Evolutionary conservation across 345 rosid genomes (phyloP).

Genomic region (Aquilaria yunnanensis): DNA sequence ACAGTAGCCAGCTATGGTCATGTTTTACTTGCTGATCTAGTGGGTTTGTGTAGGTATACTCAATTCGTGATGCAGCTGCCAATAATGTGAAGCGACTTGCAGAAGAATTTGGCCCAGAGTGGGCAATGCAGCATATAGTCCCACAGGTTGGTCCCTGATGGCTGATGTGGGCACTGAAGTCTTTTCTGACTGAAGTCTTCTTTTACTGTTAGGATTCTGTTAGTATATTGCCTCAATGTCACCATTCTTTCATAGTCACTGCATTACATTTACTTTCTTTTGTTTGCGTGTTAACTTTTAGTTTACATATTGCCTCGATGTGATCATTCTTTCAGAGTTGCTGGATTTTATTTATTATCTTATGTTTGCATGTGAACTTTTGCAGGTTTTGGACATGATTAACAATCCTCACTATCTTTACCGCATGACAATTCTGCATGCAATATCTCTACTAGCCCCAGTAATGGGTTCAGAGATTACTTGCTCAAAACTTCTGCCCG

Average conservation of each 20-base stretch:
- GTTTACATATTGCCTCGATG: no score
- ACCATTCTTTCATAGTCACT: no score
- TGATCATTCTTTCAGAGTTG: no score
- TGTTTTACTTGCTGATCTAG: background rate
- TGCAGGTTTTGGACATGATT: constrained; percentile 81
- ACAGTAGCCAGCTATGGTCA: no score
- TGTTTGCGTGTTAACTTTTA: background rate
- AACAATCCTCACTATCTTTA: constrained; percentile 84
- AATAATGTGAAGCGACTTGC: constrained; percentile 93
- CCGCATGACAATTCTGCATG: constrained; percentile 81
- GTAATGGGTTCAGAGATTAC: constrained; percentile 88
- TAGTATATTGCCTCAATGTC: no score
- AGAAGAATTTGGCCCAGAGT: constrained; percentile 96
- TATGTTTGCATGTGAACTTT: background rate
- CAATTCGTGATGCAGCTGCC: constrained; percentile 93
- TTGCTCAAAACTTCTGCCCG: constrained; percentile 77
- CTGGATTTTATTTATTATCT: no score
- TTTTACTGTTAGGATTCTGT: no score
- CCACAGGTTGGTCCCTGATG: constrained; percentile 55
- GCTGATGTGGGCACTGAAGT: no score
- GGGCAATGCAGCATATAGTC: constrained; percentile 98
- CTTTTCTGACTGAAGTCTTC: no score
- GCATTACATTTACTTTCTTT: no score
- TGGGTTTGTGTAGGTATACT: constrained; percentile 53
- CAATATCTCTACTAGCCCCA: constrained; percentile 83